phyloP scores from a whole-genome alignment of 495 filamentous ascomycete species.

The Alectoria sarmentosa region DNA sequence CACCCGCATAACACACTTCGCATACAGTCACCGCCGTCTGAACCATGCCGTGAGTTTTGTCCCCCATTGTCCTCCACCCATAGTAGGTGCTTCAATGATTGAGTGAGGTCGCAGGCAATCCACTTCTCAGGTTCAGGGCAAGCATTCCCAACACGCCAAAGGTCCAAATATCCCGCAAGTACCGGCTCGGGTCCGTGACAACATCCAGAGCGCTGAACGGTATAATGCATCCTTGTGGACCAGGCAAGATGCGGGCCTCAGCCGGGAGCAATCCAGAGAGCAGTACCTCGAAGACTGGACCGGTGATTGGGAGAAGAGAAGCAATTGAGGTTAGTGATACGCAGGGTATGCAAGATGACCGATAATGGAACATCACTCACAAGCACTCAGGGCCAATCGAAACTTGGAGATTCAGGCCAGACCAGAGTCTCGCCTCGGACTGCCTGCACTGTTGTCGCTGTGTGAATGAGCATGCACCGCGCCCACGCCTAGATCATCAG shows the following conservation, averaged over 20 bases:
- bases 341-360: background rate
- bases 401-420: background rate
- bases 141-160: background rate
- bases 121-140: background rate
- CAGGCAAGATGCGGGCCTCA: background rate
- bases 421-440: background rate
- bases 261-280: background rate
- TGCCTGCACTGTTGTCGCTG: background rate
- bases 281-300: background rate
- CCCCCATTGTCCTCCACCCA: background rate
- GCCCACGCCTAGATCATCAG: background rate
- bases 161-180: background rate
- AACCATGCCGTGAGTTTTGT: background rate
- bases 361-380: background rate
- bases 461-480: background rate
- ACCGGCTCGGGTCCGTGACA: background rate
- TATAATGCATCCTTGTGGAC: conserved; percentile 1
- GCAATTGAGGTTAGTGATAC: background rate
- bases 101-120: background rate
- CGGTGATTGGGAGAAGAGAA: background rate
- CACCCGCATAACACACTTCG: background rate
- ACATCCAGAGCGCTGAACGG: background rate
- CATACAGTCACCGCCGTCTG: background rate
- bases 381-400: background rate
- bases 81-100: background rate